Conservation (phyloP, 2,329 filamentous ascomycete species). For the Colletotrichum musicola region DNA sequence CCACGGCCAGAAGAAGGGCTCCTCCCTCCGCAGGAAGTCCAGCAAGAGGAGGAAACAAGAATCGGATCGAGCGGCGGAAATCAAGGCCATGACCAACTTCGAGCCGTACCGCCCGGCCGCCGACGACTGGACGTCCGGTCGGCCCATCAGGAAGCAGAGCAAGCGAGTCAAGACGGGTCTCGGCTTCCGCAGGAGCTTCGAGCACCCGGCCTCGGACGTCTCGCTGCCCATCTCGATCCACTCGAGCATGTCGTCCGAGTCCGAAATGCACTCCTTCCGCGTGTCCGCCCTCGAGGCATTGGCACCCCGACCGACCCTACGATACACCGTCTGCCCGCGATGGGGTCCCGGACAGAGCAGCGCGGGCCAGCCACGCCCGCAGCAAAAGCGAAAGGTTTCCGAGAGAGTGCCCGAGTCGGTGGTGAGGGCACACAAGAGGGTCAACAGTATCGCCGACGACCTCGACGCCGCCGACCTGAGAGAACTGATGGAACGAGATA, state of each 20-base stretch:
- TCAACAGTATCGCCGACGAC: conserved; percentile 83
- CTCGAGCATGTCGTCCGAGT: conserved; percentile 80
- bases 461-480: conserved; percentile 87
- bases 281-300: conserved; percentile 85
- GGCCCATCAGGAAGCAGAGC: conserved; percentile 72
- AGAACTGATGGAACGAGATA: conserved; percentile 91
- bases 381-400: conserved; percentile 64
- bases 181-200: conserved; percentile 63
- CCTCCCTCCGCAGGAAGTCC: conserved; percentile 72
- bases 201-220: conserved; percentile 76
- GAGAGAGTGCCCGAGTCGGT: conserved; percentile 69
- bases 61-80: conserved; percentile 85
- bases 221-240: conserved; percentile 83
- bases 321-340: conserved; percentile 76
- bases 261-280: conserved; percentile 82
- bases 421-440: conserved; percentile 70
- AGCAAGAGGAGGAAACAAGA: conserved; percentile 84
- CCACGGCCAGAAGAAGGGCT: conserved; percentile 65
- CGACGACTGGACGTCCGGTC: conserved; percentile 70
- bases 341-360: conserved; percentile 59
- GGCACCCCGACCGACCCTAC: conserved; percentile 86
- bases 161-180: conserved; percentile 72
- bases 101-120: conserved; percentile 74
- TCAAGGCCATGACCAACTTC: conserved; percentile 83
- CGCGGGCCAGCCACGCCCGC: conserved; percentile 60